phyloP scores from a whole-genome alignment of 2,329 filamentous ascomycete genomes.

The Phaeosphaeria sp. region DNA sequence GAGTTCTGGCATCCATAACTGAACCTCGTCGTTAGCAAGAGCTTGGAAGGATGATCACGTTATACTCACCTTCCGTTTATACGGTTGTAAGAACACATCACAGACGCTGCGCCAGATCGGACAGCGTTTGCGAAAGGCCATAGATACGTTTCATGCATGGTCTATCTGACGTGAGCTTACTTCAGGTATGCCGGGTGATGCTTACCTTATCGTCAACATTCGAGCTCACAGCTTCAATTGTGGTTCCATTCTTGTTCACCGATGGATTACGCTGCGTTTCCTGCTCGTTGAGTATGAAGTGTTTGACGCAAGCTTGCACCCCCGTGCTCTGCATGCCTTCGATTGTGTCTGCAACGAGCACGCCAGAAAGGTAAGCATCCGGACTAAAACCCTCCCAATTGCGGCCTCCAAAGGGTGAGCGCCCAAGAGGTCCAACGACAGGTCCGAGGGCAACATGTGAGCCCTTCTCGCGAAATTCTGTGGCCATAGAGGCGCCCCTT shows the following conservation, averaged over 20 bases:
- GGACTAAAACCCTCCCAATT: constrained; percentile 54
- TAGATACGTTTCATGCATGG: constrained; percentile 69
- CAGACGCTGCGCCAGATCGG: constrained; percentile 60
- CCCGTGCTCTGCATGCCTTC: constrained; percentile 48
- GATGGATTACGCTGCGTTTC: constrained; percentile 53
- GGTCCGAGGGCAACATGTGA: constrained; percentile 58
- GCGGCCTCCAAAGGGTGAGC: constrained; percentile 47
- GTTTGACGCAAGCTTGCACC: constrained; percentile 55
- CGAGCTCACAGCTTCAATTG: constrained; percentile 62
- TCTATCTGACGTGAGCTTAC: constrained; percentile 45
- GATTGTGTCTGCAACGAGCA: constrained; percentile 46
- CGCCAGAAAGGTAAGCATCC: constrained; percentile 53
- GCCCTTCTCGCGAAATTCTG: constrained; percentile 42
- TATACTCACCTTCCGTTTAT: constrained; percentile 32
- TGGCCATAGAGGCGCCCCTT: constrained; percentile 42
- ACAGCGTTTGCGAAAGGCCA: constrained; percentile 71
- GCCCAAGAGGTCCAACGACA: constrained; percentile 51
- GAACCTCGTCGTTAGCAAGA: background rate
- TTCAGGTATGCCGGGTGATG: constrained; percentile 60
- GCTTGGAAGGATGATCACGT: background rate
- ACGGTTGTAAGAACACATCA: constrained; percentile 64
- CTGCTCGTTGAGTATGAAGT: constrained; percentile 67
- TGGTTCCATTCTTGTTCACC: constrained; percentile 40
- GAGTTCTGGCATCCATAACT: constrained; percentile 41
- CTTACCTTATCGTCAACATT: constrained; percentile 57